Base-by-base conservation (phyloP, 2,329 filamentous ascomycete species). In the Monilinia aucupariae region DNA sequence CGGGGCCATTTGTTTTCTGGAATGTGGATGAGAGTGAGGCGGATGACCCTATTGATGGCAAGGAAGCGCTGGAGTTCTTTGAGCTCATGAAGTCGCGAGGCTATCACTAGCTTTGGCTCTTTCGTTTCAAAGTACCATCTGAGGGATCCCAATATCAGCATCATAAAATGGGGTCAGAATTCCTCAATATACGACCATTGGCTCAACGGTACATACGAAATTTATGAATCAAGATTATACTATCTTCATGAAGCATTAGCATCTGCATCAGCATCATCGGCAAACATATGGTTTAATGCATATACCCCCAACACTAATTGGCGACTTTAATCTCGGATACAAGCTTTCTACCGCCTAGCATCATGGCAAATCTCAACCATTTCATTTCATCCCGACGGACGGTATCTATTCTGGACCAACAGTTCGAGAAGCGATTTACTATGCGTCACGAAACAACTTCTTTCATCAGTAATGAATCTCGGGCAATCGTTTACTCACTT, bases 1-100 rank as follows among this genome's bases (percentile, higher is more conserved):
- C 65, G 37, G 74, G 74, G 0, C 74, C 74, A 2, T 76, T 76
- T 65, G 69, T 75, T 22, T 75, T 71, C 62, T 76, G 74, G 74
- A 73, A 72, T 41, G 69, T 74, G 6, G 67, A 71, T 37, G 34
- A 59, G 10, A 67, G 66, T 62, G 62, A 51, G 15, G 62, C 64
- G 43, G 59, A 59, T 3, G 41, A 56, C 3, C 56, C 62, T 17
- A 66, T 68, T 30, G 50, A 67, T 17, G 51, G 52, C n/a, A 48
- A 65, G 6, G 68, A 71, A n/a, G 67, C 68, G 10, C 52, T 72
- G 15, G 51, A 68, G 5, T 72, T 71, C 63, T 56, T 68, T 20
- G 55, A 66, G 0, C 20, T 34, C n/a, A 55, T 61, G 50, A 39
- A 34, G 12, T 20, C 6, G 4, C 1, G 37, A 2, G 51, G 30